Base-by-base conservation (phyloP, 106 monocot genomes). In the Chionographis japonica region DNA sequence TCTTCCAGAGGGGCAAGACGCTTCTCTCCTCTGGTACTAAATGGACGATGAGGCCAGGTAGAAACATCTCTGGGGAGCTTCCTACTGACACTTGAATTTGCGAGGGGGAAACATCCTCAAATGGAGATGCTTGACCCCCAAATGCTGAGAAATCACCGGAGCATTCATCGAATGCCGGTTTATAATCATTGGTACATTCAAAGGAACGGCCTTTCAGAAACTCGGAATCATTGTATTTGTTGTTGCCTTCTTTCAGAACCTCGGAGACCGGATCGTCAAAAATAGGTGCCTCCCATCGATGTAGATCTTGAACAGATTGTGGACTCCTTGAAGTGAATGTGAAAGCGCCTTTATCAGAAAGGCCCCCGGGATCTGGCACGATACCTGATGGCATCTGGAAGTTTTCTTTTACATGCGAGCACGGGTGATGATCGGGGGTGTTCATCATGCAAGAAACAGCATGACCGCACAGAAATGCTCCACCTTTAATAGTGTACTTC, bases 21-120 rank as follows among this genome's bases (percentile, higher is more conserved):
- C 56, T 77, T 70, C 67, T 80, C 39, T 76, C 58, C 54, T 87
- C 80, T 50, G 78, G 86, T 65, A 87, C 76, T 69, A 98, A 79
- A 73, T 90, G 89, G 69, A 98, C 68, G 43, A 98, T 69, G 12
- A 83, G 60, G 11, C 97, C 97, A n/a, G 97, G 82, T 49, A 98
- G 78, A 90, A 78, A 98, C 79, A 98, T 76, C 63, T 92, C 89
- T 38, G 77, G 75, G 8, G 78, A 58, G 52, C 90, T 90, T 71
- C 8, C 73, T 14, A 72, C 18, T 8, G 61, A 77, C 40, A 79
- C 61, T 60, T 81, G 69, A 27, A 37, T 62, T 38, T 67, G 68
- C 63, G 73, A 67, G 37, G 68, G 35, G 1, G 43, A 3, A 60
- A 60, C 60, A 41, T 67, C 66, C 35, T 27, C 37, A 39, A 58